Percentiles rank a stretch among this genome's conserved stretches.
Evolutionary conservation across 495 filamentous ascomycete species (phyloP).

Genomic region (Podospora pseudocomata): DNA sequence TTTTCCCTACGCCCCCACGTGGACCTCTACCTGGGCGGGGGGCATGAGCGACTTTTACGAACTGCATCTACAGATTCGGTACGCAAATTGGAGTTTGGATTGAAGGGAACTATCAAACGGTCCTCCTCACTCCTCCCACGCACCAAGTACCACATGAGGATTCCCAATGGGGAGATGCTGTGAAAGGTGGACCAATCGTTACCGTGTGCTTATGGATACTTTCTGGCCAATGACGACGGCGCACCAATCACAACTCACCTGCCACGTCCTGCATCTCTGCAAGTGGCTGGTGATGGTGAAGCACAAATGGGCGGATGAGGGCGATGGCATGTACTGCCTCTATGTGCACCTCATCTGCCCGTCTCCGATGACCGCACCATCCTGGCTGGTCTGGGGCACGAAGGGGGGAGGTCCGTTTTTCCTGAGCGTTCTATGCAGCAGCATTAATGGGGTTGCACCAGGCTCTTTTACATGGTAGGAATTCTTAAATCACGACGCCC

Average conservation of each 20-base stretch:
- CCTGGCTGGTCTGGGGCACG: not conserved
- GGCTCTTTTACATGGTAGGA: not conserved
- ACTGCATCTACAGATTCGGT: conserved; percentile 1
- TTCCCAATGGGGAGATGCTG: not conserved
- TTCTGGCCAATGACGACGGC: not conserved
- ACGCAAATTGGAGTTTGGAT: not conserved
- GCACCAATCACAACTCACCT: not conserved
- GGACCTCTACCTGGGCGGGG: not conserved
- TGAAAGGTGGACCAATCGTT: not conserved
- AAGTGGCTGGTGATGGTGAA: conserved; percentile 6
- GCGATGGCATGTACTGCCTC: conserved; percentile 3
- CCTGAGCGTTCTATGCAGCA: not conserved
- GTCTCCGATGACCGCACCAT: conserved; percentile 5
- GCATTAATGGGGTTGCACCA: not conserved
- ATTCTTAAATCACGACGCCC: not conserved
- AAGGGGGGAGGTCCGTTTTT: no score
- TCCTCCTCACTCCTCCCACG: not conserved
- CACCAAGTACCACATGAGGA: not conserved
- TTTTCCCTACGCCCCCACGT: conserved; percentile 1
- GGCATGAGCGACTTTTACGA: not conserved
- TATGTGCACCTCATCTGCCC: not conserved
- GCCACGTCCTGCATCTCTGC: conserved; percentile 1
- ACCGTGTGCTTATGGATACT: not conserved
- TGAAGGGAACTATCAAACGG: not conserved
- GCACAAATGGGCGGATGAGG: not conserved